A percentile compares a stretch with the other conserved stretches of the same genome.
Conservation (phyloP, 768 basidiomycete genomes). For the Sarcodon sp. region DNA sequence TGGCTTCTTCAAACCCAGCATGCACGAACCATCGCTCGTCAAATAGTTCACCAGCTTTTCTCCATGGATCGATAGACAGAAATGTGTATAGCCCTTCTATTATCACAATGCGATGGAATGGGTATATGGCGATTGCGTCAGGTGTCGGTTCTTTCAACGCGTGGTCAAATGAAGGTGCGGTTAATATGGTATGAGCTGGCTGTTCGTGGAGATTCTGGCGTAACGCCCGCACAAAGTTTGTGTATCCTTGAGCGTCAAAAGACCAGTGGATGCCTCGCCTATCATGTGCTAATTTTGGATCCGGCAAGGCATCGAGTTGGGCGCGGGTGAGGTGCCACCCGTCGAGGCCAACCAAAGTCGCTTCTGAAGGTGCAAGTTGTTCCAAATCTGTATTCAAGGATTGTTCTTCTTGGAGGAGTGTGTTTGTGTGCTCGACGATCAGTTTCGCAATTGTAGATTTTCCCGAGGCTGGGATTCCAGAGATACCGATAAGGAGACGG, state of each 20-base stretch:
- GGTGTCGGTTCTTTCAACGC: slow-evolving; percentile 74
- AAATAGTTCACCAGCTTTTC: slow-evolving; percentile 42
- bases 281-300: slow-evolving; percentile 68
- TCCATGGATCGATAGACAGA: slow-evolving; percentile 66
- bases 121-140: slow-evolving; percentile 41
- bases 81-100: slow-evolving; percentile 88
- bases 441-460: slow-evolving; percentile 67
- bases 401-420: slow-evolving; percentile 15
- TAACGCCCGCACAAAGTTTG: slow-evolving; percentile 48
- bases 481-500: slow-evolving; percentile 59
- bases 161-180: slow-evolving; percentile 81
- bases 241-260: slow-evolving; percentile 68
- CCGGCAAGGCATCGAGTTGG: slow-evolving; percentile 62
- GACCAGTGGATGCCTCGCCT: slow-evolving; percentile 86
- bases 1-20: slow-evolving; percentile 41
- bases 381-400: background rate
- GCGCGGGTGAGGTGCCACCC: slow-evolving; percentile 86
- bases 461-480: slow-evolving; percentile 77
- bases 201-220: slow-evolving; percentile 19
- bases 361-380: slow-evolving; percentile 14
- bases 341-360: slow-evolving; percentile 69
- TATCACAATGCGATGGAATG: slow-evolving; percentile 64
- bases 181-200: slow-evolving; percentile 18
- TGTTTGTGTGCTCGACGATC: slow-evolving; percentile 42
- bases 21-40: slow-evolving; percentile 75